phyloP scores from a whole-genome alignment of 1,284 basidiomycete genomes.

The Marasmius sp. region DNA sequence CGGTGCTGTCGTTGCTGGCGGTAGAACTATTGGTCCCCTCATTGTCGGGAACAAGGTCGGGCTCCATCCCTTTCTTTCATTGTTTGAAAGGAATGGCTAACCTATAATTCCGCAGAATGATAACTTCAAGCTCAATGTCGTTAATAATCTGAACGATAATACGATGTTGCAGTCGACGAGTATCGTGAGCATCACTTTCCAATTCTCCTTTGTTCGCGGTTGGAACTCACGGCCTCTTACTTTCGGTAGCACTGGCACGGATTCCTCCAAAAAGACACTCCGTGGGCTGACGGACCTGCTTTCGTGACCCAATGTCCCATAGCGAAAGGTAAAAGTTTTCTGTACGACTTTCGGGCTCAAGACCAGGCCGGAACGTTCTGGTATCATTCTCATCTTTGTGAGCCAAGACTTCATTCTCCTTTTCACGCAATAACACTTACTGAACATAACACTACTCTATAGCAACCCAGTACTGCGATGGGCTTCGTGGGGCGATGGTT shows the following conservation, averaged over 20 bases:
- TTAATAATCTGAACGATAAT: slow-evolving; percentile 19
- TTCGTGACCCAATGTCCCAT: slow-evolving; percentile 43
- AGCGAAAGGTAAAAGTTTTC: slow-evolving; percentile 29
- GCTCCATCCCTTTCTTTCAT: neutral
- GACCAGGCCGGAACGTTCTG: slow-evolving; percentile 43
- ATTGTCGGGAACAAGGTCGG: slow-evolving; percentile 20
- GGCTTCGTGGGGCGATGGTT: slow-evolving; percentile 44
- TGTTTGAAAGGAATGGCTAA: neutral
- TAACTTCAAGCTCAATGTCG: slow-evolving; percentile 21
- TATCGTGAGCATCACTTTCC: neutral
- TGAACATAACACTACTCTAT: neutral
- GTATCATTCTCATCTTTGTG: slow-evolving; percentile 43
- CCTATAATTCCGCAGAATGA: slow-evolving; percentile 14
- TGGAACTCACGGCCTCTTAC: neutral
- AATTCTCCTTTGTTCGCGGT: neutral
- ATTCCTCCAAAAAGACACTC: slow-evolving; percentile 31
- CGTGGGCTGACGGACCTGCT: slow-evolving; percentile 33
- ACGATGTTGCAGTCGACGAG: slow-evolving; percentile 17
- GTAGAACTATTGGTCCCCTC: slow-evolving; percentile 14
- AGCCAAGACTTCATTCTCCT: slow-evolving; percentile 16
- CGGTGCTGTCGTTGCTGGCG: slow-evolving; percentile 3
- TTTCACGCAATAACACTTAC: neutral
- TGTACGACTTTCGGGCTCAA: slow-evolving; percentile 30
- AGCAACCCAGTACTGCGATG: slow-evolving; percentile 41
- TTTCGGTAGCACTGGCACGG: slow-evolving; percentile 40